Percentiles rank a stretch among this genome's conserved stretches.
Evolutionary conservation across 306 rosid species (phyloP).

Genomic region (Malus fusca): DNA sequence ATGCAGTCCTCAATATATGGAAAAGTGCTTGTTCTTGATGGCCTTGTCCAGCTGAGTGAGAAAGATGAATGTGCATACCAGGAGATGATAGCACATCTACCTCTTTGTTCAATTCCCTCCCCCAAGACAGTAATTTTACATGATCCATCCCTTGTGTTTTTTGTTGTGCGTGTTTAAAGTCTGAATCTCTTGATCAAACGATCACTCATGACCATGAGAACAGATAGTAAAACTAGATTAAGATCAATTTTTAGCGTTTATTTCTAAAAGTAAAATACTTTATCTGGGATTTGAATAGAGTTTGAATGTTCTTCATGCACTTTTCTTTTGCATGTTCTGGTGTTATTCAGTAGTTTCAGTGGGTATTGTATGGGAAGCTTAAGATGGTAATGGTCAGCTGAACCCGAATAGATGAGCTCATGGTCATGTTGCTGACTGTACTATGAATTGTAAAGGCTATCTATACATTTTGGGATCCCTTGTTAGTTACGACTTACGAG

Average conservation of each 20-base stretch:
- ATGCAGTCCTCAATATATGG: constrained; percentile 79
- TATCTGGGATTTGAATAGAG: neutral
- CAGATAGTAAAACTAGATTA: neutral
- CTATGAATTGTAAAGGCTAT: neutral
- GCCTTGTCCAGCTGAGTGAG: constrained; percentile 92
- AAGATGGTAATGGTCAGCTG: neutral
- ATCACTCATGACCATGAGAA: neutral
- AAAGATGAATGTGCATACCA: constrained; percentile 98
- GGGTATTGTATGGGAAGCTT: neutral
- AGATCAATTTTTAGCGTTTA: neutral
- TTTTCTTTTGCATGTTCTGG: neutral
- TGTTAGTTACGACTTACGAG: neutral
- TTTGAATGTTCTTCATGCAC: neutral
- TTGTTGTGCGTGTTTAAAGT: neutral
- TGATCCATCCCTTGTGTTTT: neutral
- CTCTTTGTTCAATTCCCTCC: constrained; percentile 84
- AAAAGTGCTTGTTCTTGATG: constrained; percentile 96
- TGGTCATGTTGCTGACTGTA: neutral
- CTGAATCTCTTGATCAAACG: neutral
- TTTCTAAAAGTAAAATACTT: neutral
- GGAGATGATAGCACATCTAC: constrained; percentile 97
- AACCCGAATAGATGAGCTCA: neutral
- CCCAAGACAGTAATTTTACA: constrained; percentile 60
- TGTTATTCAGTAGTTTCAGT: neutral
- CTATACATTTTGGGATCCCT: neutral